Base-by-base conservation (phyloP, 1,139 yeast genomes). In the Lodderomyces parapsilosis region DNA sequence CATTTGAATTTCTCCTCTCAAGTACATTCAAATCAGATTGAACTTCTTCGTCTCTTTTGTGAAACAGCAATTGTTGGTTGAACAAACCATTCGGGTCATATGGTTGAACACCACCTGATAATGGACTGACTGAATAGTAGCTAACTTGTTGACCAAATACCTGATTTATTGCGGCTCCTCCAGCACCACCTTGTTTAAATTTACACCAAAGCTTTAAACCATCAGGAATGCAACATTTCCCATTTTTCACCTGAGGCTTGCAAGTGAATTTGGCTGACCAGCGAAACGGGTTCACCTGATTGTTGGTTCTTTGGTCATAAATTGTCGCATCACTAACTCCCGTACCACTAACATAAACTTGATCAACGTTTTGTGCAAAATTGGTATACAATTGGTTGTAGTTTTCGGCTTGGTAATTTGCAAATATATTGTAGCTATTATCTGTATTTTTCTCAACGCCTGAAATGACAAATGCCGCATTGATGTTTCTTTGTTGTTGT, bases 181-280 rank as follows among this genome's bases (percentile, higher is more conserved):
- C 33, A n/a, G 14, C 80, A 8, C 90, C 90, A 54, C 83, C 90
- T 9, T 88, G 88, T 45, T 90, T 67, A 23, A 70, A 74, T 52
- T 84, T 90, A 44, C 83, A 76, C 18, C 37, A 35, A 6, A 47
- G 43, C 36, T 40, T 24, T 25, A 47, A 44, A 25, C 36, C 40
- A 13, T 40, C 32, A 27, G 49, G 49, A 33, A 47, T 31, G 41
- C 49, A 47, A 39, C 43, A 41, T 38, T 47, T 47, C 15, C 49
- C 49, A 19, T 37, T 36, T n/a, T 35, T 27, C 13, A 38, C 31
- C 32, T 44, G 44, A 35, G 49, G 46, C 31, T 47, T 32, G 18
- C 43, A 39, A 25, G 37, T 28, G 28, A 47, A 44, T n/a, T 39
- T 42, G 32, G 49, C 40, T 11, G 49, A 40, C 49, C 49, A 47